phyloP scores from a whole-genome alignment of 75 land plant species.

The Selaginella tamariscina region DNA sequence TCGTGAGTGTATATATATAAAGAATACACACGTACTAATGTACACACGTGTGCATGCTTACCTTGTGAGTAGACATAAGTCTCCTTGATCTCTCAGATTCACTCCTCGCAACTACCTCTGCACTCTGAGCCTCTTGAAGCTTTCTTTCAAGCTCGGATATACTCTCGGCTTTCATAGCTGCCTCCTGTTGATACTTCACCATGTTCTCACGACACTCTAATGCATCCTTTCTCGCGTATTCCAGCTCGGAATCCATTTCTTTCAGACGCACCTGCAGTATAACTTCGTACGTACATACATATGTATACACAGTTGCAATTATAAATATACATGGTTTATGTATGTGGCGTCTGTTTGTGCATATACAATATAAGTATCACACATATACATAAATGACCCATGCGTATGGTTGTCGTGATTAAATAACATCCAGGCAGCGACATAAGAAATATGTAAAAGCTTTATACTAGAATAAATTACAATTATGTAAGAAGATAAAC shows the following conservation, averaged over 20 bases:
- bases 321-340: no score
- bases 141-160: constrained; percentile 37
- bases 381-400: no score
- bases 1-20: background rate
- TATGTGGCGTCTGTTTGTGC: background rate
- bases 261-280: background rate
- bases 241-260: constrained; percentile 28
- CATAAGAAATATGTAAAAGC: no score
- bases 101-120: constrained; percentile 31
- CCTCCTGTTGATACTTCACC: constrained; percentile 16
- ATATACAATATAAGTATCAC: no score
- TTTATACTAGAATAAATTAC: no score
- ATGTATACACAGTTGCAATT: no score
- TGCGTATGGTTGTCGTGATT: no score
- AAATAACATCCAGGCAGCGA: no score
- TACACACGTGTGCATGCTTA: background rate
- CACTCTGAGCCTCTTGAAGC: constrained; percentile 20
- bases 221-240: constrained; percentile 21
- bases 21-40: background rate
- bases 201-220: constrained; percentile 22
- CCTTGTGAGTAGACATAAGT: background rate
- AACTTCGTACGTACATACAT: background rate
- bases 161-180: constrained; percentile 3
- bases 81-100: background rate
- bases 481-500: no score